Conservation (phyloP, 1,139 yeast genomes). For the Pichia sp. region DNA sequence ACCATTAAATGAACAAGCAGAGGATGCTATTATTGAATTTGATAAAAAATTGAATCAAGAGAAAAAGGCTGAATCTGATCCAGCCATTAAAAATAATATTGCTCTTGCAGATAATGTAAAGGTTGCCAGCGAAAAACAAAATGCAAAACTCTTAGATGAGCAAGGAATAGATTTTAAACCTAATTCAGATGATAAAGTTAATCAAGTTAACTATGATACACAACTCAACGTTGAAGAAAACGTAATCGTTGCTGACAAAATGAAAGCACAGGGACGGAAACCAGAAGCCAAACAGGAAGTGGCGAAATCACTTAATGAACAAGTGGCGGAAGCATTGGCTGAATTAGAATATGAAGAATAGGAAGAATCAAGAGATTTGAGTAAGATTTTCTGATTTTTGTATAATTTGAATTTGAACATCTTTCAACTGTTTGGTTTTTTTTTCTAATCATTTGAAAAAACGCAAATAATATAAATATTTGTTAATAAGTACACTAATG, state of each 20-base stretch:
- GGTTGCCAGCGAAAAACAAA: no score
- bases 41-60: not conserved
- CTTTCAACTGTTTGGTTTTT: no score
- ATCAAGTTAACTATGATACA: no score
- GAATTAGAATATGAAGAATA: not conserved
- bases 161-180: no score
- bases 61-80: no score
- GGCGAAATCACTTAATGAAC: conserved; percentile 15
- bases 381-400: conserved; percentile 3
- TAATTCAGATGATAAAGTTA: no score
- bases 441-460: no score
- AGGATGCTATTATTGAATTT: conserved; percentile 6
- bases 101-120: not conserved
- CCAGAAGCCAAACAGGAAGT: conserved; percentile 24
- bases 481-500: no score
- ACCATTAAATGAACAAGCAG: conserved; percentile 22
- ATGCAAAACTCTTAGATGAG: no score
- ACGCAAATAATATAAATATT: no score
- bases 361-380: conserved; percentile 17
- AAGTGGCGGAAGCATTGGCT: conserved; percentile 8
- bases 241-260: conserved; percentile 18
- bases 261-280: conserved; percentile 22
- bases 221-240: no score
- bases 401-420: not conserved
- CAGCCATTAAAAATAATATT: conserved; percentile 11